Conservation (phyloP, 108 stramenopile species). For the Heterococcus sp. region DNA sequence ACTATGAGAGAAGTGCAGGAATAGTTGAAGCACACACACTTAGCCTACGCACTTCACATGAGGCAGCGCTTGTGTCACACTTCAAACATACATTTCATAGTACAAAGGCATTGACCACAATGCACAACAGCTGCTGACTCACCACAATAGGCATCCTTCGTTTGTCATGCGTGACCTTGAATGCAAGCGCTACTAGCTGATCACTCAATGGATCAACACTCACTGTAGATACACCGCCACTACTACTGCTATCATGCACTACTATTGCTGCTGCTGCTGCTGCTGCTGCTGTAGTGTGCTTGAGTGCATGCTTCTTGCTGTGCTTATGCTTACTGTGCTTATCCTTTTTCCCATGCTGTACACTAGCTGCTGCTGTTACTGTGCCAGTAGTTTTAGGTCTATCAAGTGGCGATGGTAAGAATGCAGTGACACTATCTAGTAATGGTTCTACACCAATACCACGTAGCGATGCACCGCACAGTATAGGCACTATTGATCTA, state of each 20-base stretch:
- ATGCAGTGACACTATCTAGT: constrained; percentile 84
- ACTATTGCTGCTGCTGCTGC: not conserved
- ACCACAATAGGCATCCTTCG: constrained; percentile 71
- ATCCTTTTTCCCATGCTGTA: not conserved
- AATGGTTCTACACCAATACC: constrained; percentile 87
- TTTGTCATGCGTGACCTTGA: constrained; percentile 84
- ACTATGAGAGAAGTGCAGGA: no score
- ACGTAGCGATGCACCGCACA: constrained; percentile 87
- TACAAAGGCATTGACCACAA: no score
- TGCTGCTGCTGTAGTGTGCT: not conserved
- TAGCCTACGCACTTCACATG: no score
- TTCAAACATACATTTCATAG: no score
- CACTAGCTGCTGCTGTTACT: not conserved
- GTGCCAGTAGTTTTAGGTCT: constrained; percentile 6
- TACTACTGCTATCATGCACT: no score
- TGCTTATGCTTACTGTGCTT: constrained; percentile 25
- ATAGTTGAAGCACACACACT: no score
- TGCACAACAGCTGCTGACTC: no score
- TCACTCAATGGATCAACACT: constrained; percentile 16
- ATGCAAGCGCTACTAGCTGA: constrained; percentile 31
- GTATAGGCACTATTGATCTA: constrained; percentile 74
- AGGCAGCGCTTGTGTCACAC: no score
- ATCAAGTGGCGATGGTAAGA: constrained; percentile 87
- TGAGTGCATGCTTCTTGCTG: constrained; percentile 7
- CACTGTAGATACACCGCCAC: not conserved